Conservation (phyloP, 2,329 filamentous ascomycete species). For the Paecilomyces formosus region DNA sequence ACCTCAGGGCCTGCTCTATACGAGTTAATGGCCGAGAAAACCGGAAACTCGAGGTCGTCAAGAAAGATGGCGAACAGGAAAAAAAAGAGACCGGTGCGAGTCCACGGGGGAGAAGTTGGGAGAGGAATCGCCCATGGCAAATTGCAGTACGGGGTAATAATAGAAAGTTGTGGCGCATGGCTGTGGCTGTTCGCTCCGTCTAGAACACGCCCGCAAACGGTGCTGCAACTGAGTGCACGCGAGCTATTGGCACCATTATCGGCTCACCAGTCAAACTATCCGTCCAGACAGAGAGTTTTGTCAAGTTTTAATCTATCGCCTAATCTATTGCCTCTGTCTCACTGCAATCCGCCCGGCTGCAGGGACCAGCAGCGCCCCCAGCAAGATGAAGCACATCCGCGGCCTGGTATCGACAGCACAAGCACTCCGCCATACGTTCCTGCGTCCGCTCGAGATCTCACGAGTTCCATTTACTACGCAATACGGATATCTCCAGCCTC, state of each 20-base stretch:
- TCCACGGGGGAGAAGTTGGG: slow-evolving; percentile 8
- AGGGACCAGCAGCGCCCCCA: background rate
- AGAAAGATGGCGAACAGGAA: slow-evolving; percentile 1
- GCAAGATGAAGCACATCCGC: slow-evolving; percentile 25
- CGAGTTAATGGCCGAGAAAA: slow-evolving; percentile 5
- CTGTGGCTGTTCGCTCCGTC: background rate
- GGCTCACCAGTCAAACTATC: background rate
- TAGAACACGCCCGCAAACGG: background rate
- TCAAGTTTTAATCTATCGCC: background rate
- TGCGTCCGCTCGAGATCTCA: slow-evolving; percentile 12
- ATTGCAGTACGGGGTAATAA: background rate
- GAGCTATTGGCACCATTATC: background rate
- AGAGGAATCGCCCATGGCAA: slow-evolving; percentile 12
- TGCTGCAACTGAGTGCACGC: background rate
- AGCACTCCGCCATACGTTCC: slow-evolving; percentile 22
- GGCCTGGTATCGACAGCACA: slow-evolving; percentile 24
- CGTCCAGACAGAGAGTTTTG: background rate
- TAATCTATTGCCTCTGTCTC: background rate
- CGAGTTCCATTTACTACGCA: slow-evolving; percentile 9
- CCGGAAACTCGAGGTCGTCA: background rate
- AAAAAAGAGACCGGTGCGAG: background rate
- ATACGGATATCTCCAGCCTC: slow-evolving; percentile 4
- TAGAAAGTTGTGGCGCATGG: slow-evolving; percentile 3
- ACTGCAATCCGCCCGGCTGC: background rate
- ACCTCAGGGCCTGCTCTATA: slow-evolving; percentile 16